Evolutionary conservation across 495 filamentous ascomycete species (phyloP).

Genomic region (Neurospora pannonica): DNA sequence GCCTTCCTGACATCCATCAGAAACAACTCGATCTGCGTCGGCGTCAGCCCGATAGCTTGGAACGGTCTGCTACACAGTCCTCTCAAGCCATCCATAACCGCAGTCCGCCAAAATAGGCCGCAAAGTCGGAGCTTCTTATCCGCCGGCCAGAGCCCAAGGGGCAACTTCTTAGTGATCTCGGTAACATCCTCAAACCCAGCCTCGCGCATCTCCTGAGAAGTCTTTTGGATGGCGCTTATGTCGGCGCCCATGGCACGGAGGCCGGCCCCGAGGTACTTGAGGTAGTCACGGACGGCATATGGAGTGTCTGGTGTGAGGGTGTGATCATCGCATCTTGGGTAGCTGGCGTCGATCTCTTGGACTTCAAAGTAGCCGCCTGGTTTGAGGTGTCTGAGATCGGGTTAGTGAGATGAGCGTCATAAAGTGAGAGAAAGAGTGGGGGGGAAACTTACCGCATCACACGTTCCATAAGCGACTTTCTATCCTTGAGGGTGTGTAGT

Average conservation of each 20-base stretch:
- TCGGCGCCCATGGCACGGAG: constrained; percentile 20
- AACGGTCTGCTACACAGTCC: constrained; percentile 23
- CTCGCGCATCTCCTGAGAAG: constrained; percentile 11
- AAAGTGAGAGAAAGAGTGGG: neutral
- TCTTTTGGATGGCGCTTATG: constrained; percentile 10
- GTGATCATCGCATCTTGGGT: constrained; percentile 34
- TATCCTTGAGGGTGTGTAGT: constrained; percentile 36
- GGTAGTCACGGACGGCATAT: constrained; percentile 29
- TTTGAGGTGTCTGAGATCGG: constrained; percentile 25
- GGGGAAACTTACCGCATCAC: constrained; percentile 22
- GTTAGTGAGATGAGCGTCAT: constrained; percentile 3
- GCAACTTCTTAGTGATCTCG: constrained; percentile 18
- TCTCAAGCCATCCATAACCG: constrained; percentile 26
- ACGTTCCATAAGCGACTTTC: constrained; percentile 22
- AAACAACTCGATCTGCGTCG: constrained; percentile 30
- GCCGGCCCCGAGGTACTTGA: constrained; percentile 20
- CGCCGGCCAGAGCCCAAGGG: constrained; percentile 25
- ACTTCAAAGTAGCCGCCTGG: constrained; percentile 49
- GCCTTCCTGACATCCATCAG: constrained; percentile 28
- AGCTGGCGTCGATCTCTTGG: constrained; percentile 33
- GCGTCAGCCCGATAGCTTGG: constrained; percentile 25
- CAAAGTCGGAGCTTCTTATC: constrained; percentile 23
- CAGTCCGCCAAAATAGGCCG: constrained; percentile 24
- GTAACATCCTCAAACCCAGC: constrained; percentile 24
- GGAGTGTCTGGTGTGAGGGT: constrained; percentile 19